Evolutionary conservation across 2,329 filamentous ascomycete genomes (phyloP), one percentile per base, ranked within the genome.

Genomic region (Lasiodiplodia gonubiensis): DNA sequence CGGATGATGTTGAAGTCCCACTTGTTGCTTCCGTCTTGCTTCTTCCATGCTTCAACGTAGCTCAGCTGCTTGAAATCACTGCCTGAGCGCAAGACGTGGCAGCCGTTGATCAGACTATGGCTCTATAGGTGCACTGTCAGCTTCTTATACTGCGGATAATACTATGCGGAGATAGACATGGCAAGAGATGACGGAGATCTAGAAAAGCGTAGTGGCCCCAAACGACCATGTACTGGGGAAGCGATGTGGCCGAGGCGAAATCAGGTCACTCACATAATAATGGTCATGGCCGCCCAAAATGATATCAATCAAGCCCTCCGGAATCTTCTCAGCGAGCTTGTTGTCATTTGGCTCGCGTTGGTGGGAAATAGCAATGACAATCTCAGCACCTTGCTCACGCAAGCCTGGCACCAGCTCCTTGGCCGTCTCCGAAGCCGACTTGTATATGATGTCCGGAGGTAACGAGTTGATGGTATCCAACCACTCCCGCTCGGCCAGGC

Each of bases 51-150:
- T 77, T 97, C 92, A 64, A 97, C 86, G 75, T 97, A 97, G 75
- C 92, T 95, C 39, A 97, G 82, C 76, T 97, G 92, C 80, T 95
- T 96, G 80, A 97, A 97, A 77, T 97, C 94, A 21, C 90, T 92
- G 0, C 94, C 93, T 0, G 92, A 96, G 1, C 94, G 88, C n/a
- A 97, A 82, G 2, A 97, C 87, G 73, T 97, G 93, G 0, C 88
- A 92, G 10, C 90, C 90, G 69, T 94, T 93, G 77, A 95, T 86
- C 66, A 93, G 75, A 66, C 85, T 86, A 79, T 97, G 92, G 30
- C 25, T 51, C 59, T 63, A 16, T 18, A 27, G 59, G 59, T 23
- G 12, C 11, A 35, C 4, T 14, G 23, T 63, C 3, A 63, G 59
- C 35, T 39, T n/a, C 21, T 7, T 11, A 7, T 23, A 25, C 30